Base-by-base conservation (phyloP, 495 filamentous ascomycete genomes). In the Barbatosphaeria neglecta region DNA sequence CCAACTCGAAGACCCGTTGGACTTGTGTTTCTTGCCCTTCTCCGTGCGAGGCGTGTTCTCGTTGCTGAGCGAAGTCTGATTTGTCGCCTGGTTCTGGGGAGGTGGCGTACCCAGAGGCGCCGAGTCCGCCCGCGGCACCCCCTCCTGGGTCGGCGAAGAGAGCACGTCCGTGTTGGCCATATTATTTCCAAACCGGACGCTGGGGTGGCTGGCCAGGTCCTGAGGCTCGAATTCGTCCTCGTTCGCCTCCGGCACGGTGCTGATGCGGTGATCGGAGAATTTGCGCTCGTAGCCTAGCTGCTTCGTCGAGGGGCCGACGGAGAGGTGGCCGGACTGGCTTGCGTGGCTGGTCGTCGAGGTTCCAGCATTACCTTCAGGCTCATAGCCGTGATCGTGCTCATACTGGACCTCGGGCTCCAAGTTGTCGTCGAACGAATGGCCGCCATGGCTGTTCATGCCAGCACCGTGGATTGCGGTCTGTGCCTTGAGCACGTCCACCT, bases 21-120 rank as follows among this genome's bases (percentile, higher is more conserved):
- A 92, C 63, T 94, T 93, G 64, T 94, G 88, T 68, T 95, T 96
- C 54, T 83, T 81, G 47, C 77, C 73, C 63, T 90, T 89, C 23
- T 86, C 84, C 6, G 77, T 80, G 44, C 56, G 56, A 5, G 62
- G 60, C 0, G 62, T 61, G 39, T 65, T 58, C 15, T 65, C 62
- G 27, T 66, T 49, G 76, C 74, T 49, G 75, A 55, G 41, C 7
- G 66, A 66, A 27, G 55, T 43, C 46, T 70, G 65, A 6, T 62
- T 56, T 20, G 53, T 44, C 16, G 37, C 50, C 4, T 59, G 52
- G 3, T 61, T 66, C 44, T 82, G 83, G 6, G 31, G 31, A 9
- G 87, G 84, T 5, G 90, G 85, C 2, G 84, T 92, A 8, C 73
- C 75, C 33, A 87, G 69, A 19, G 86, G 82, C 22, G 79, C 68